These are phyloP conservation scores for Beta lomatogona DNA, from an alignment of 179 eudicot genomes.

Conservation along the genomic window DNA sequence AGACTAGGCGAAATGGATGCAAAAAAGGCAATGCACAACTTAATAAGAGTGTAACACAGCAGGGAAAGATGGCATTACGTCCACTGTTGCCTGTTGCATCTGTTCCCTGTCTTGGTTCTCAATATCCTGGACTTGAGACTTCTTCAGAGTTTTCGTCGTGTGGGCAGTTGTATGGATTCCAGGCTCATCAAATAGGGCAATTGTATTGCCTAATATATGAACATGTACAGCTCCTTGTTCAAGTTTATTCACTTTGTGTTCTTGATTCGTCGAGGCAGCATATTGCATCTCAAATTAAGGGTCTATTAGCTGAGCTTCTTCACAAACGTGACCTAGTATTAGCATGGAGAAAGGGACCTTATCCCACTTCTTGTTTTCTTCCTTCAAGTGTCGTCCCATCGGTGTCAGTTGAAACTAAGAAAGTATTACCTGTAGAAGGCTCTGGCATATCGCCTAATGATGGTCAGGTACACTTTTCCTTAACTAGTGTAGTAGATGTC, in stretches of 20 bases:
- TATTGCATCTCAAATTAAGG: too few relatives aligned
- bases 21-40: conserved; percentile 38
- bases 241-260: conserved; percentile 81
- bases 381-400: too few relatives aligned
- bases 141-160: conserved; percentile 32
- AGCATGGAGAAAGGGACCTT: too few relatives aligned
- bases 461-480: conserved; percentile 39
- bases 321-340: too few relatives aligned
- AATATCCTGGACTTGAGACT: conserved; percentile 29
- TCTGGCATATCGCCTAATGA: conserved; percentile 40
- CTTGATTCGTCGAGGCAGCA: too few relatives aligned
- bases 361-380: too few relatives aligned
- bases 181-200: conserved; percentile 84
- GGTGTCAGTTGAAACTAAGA: too few relatives aligned
- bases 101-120: conserved; percentile 40
- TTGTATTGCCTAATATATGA: conserved; percentile 76
- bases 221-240: conserved; percentile 93
- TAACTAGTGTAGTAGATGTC: conserved; percentile 24
- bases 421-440: too few relatives aligned
- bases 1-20: conserved; percentile 69
- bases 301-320: too few relatives aligned
- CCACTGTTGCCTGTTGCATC: conserved; percentile 66
- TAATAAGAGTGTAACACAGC: conserved; percentile 40
- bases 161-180: conserved; percentile 55
- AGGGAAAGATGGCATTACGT: conserved; percentile 59